Evolutionary conservation across 2,329 filamentous ascomycete species (phyloP).

Genomic region (Metarhizium rileyi): DNA sequence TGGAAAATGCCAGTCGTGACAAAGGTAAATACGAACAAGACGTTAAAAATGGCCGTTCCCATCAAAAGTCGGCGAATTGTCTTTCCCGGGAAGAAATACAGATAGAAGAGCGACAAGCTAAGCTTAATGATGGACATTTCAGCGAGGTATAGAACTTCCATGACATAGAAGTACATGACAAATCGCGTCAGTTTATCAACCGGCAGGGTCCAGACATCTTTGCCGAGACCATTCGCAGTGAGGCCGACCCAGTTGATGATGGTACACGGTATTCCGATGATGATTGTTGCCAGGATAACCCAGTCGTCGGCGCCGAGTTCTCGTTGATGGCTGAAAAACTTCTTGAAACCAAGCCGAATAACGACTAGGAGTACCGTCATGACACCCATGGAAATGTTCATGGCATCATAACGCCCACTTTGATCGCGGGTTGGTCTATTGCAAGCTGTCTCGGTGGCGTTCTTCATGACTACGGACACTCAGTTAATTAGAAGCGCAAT

Average conservation of each 20-base stretch:
- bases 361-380: conserved; percentile 11
- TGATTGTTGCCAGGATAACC: conserved; percentile 13
- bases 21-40: conserved; percentile 21
- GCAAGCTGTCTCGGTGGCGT: conserved; percentile 3
- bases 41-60: conserved; percentile 22
- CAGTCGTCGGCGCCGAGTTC: conserved; percentile 23
- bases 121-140: conserved; percentile 27
- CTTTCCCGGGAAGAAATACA: conserved; percentile 28
- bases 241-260: conserved; percentile 15
- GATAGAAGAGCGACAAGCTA: conserved; percentile 32
- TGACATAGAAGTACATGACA: conserved; percentile 20
- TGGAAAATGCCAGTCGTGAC: conserved; percentile 24
- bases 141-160: conserved; percentile 23
- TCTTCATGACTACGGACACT: neutral
- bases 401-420: neutral
- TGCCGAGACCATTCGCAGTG: conserved; percentile 19
- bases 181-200: conserved; percentile 15
- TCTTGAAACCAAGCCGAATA: conserved; percentile 15
- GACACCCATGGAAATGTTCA: conserved; percentile 10
- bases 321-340: conserved; percentile 17
- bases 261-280: conserved; percentile 13
- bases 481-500: neutral
- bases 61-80: conserved; percentile 22
- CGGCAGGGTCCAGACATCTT: conserved; percentile 24
- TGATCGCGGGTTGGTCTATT: conserved; percentile 2